A percentile compares a stretch with the other conserved stretches of the same genome.
Evolutionary conservation across 139 green algal genomes (phyloP).

Genomic region (Asterochloris sp.): DNA sequence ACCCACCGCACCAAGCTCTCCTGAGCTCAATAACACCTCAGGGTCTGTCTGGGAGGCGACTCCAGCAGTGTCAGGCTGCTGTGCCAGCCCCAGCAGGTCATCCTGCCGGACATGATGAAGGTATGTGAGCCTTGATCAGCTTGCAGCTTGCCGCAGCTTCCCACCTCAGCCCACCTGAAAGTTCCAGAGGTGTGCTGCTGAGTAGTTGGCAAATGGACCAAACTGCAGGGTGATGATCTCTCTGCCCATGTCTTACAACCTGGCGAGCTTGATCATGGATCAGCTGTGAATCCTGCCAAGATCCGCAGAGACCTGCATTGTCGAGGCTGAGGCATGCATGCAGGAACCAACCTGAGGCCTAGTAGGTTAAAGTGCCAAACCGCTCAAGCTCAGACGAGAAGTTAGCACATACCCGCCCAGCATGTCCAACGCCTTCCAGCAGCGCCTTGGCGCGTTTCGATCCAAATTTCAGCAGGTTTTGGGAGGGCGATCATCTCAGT

Average conservation of each 20-base stretch:
- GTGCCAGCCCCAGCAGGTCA: conserved; percentile 52
- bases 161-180: conserved; percentile 60
- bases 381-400: neutral
- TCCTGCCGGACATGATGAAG: conserved; percentile 45
- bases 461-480: conserved; percentile 9
- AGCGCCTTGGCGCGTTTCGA: conserved; percentile 2
- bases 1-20: conserved; percentile 8
- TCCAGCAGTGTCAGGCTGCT: conserved; percentile 25
- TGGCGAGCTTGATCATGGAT: neutral
- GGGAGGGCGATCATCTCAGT: conserved; percentile 5
- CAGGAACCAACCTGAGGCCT: too few relatives aligned
- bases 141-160: neutral
- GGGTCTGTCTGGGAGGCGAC: conserved; percentile 36
- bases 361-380: neutral
- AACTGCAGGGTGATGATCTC: conserved; percentile 82
- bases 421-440: conserved; percentile 12
- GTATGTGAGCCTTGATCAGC: conserved; percentile 1
- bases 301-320: neutral
- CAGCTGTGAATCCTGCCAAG: neutral
- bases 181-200: conserved; percentile 89
- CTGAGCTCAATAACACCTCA: conserved; percentile 39
- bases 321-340: too few relatives aligned
- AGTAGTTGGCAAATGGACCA: conserved; percentile 75
- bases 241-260: neutral
- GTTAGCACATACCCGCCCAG: neutral